A percentile compares a stretch with the other conserved stretches of the same genome.
Evolutionary conservation across 371 early-diverging fungal species (phyloP).

Genomic region (Circinella umbellata): DNA sequence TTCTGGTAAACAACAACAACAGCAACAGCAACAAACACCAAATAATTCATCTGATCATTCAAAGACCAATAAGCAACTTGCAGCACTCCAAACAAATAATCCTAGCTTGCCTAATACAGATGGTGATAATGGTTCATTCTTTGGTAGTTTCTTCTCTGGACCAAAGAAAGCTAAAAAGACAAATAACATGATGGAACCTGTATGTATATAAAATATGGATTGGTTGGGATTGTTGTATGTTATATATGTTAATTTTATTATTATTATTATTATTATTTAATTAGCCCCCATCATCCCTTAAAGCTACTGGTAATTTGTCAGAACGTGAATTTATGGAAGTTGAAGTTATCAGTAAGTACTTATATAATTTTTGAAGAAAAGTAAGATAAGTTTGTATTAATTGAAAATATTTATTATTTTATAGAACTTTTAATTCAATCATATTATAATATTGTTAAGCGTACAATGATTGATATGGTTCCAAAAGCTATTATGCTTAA

Average conservation of each 20-base stretch:
- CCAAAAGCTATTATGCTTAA: slow-evolving; percentile 99
- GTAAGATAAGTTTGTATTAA: no score
- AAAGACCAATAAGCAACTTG: slow-evolving; percentile 39
- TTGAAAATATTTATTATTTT: not conserved
- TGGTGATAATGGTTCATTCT: slow-evolving; percentile 74
- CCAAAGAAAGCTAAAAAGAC: slow-evolving; percentile 77
- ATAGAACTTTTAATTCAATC: slow-evolving; percentile 91
- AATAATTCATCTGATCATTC: slow-evolving; percentile 3
- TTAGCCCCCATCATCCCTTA: slow-evolving; percentile 92
- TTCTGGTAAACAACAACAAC: slow-evolving; percentile 45
- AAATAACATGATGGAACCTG: slow-evolving; percentile 70
- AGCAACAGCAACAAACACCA: slow-evolving; percentile 8
- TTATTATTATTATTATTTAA: not conserved
- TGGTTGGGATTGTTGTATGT: not conserved
- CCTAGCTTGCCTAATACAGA: slow-evolving; percentile 26
- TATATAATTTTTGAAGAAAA: not conserved
- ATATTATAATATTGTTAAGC: slow-evolving; percentile 98
- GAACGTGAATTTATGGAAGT: slow-evolving; percentile 98
- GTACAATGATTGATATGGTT: slow-evolving; percentile 97
- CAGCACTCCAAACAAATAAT: slow-evolving; percentile 25
- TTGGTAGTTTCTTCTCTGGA: slow-evolving; percentile 91
- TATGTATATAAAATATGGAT: slow-evolving; percentile 40
- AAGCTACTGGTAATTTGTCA: slow-evolving; percentile 92
- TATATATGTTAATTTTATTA: not conserved
- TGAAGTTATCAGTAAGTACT: slow-evolving; percentile 91